Evolutionary conservation across 164 flowering plant species (phyloP).

Genomic region (Cinnamomum chago): DNA sequence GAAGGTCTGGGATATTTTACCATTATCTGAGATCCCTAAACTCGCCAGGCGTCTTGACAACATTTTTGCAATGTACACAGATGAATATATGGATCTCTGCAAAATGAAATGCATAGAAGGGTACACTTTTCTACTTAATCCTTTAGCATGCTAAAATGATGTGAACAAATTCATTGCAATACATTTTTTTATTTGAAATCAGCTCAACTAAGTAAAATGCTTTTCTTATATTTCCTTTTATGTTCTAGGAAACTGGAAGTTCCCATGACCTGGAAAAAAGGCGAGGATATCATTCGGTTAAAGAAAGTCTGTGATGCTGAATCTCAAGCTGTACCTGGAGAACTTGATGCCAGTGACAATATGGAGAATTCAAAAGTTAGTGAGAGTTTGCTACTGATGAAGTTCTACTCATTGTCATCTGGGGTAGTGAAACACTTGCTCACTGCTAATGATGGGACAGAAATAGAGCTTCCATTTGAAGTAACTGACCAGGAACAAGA

Average conservation of each 20-base stretch:
- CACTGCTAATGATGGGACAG: slow-evolving; percentile 48
- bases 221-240: not conserved
- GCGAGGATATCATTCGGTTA: slow-evolving; percentile 29
- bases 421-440: slow-evolving; percentile 55
- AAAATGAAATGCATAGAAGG: slow-evolving; percentile 43
- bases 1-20: slow-evolving; percentile 72
- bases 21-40: slow-evolving; percentile 47
- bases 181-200: too few relatives aligned
- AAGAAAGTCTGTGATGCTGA: slow-evolving; percentile 22
- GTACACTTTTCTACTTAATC: slow-evolving; percentile 30
- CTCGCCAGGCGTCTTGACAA: slow-evolving; percentile 28
- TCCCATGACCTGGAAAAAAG: slow-evolving; percentile 50
- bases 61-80: slow-evolving; percentile 11
- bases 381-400: slow-evolving; percentile 76
- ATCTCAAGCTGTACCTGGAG: not conserved
- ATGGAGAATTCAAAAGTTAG: slow-evolving; percentile 67
- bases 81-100: slow-evolving; percentile 49
- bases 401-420: slow-evolving; percentile 68
- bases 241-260: slow-evolving; percentile 49
- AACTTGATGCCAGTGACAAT: slow-evolving; percentile 28
- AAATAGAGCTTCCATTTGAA: slow-evolving; percentile 81
- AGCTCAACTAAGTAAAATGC: too few relatives aligned
- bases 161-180: not conserved
- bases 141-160: not conserved
- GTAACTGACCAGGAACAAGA: slow-evolving; percentile 60